Evolutionary conservation across 2,329 filamentous ascomycete genomes (phyloP), one percentile per base, ranked within the genome.

Genomic region (Scedosporium aurantiacum): DNA sequence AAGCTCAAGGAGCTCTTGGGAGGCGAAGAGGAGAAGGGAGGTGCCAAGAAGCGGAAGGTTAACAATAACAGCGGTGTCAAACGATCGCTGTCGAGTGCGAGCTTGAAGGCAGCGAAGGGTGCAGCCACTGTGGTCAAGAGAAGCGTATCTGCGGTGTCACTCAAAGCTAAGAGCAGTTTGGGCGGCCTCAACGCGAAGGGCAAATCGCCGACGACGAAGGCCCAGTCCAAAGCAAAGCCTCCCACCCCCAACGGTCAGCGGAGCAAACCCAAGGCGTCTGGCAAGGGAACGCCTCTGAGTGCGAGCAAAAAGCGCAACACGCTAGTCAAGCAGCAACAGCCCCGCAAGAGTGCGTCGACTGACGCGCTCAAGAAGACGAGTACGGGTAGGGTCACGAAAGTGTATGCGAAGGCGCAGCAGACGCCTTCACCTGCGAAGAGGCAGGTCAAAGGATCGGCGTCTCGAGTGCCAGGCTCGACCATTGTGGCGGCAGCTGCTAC

Each of bases 101-200:
- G 73, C 62, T 63, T 70, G 45, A 73, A 76, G 66, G 71, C 71
- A 2, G 71, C 69, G 63, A 74, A 74, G 65, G 69, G 69, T 28
- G 73, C 74, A 7, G 70, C 74, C 10, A 70, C 69, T 52, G 73
- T 69, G 12, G 63, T 76, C 16, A 75, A 71, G 66, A 75, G 71
- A 66, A 66, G 71, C 58, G 67, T 74, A 32, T 70, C 70, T n/a
- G 70, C 67, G 40, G 69, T 73, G 47, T 65, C 69, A 6, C 65
- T 68, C 40, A 66, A 67, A 37, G 63, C 66, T 23, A 71, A 69
- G 65, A 73, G 70, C 54, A 40, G 54, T 40, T 23, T 37, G 54
- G 27, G 14, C 27, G n/a, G 21, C 54, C 54, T 57, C 65, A 65
- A 65, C 3, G 62, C 65, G 32, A 55, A 61, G 18, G 62, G 66